phyloP scores from a whole-genome alignment of 2,329 filamentous ascomycete genomes.

The Aspergillus costaricaensis region DNA sequence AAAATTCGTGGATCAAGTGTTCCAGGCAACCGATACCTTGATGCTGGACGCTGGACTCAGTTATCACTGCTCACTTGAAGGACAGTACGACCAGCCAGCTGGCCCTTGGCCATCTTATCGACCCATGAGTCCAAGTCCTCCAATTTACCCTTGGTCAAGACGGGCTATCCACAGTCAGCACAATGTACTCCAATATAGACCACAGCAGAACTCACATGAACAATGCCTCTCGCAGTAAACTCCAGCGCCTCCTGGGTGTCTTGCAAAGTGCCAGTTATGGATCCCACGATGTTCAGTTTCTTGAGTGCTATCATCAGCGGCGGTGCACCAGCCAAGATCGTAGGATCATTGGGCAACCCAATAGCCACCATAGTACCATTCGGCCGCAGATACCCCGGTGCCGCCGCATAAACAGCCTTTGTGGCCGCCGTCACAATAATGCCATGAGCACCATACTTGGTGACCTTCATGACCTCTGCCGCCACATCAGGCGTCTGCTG shows the following conservation, averaged over 20 bases:
- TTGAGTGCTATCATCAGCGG: conserved; percentile 85
- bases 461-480: conserved; percentile 77
- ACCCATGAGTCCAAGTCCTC: conserved; percentile 14
- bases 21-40: neutral
- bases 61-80: conserved; percentile 1
- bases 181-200: neutral
- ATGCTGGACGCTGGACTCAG: neutral
- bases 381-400: conserved; percentile 79
- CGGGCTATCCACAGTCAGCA: conserved; percentile 8
- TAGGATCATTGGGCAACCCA: conserved; percentile 78
- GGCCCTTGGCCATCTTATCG: conserved; percentile 12
- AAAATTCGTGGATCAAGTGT: too few relatives aligned
- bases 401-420: conserved; percentile 94
- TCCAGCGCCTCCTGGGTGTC: conserved; percentile 87
- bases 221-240: conserved; percentile 73
- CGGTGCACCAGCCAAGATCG: conserved; percentile 66
- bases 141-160: conserved; percentile 11
- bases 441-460: conserved; percentile 79
- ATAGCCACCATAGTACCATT: conserved; percentile 83
- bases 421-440: conserved; percentile 81
- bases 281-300: conserved; percentile 90
- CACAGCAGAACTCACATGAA: conserved; percentile 3
- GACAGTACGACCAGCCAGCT: conserved; percentile 11
- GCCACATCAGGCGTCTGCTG: conserved; percentile 72
- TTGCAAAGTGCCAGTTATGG: conserved; percentile 87